Percentiles rank a stretch among this genome's conserved stretches.
These are phyloP conservation scores for Talaromyces sp. DNA, from an alignment of 2,329 filamentous ascomycete species.

Conservation along the genomic window DNA sequence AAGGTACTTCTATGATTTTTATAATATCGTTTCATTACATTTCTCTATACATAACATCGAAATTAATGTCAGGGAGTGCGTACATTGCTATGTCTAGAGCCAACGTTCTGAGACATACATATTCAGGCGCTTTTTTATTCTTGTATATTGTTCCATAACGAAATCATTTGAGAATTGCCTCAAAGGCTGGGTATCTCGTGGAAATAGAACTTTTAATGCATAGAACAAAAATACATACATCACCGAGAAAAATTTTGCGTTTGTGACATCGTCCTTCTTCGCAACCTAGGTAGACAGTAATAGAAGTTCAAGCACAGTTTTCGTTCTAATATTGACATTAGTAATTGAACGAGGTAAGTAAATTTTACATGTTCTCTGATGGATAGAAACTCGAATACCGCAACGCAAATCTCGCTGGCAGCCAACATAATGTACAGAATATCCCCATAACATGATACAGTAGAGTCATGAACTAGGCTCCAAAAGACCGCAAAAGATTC, in stretches of 20 bases:
- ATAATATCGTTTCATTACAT: not conserved
- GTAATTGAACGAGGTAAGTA: not conserved
- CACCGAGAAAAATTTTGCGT: not conserved
- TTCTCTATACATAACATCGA: not conserved
- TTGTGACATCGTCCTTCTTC: not conserved
- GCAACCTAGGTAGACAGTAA: too few species aligned
- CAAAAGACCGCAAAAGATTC: not conserved
- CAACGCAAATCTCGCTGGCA: slow-evolving; percentile 7
- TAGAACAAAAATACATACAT: not conserved
- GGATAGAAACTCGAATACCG: slow-evolving; percentile 15
- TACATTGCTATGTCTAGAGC: not conserved
- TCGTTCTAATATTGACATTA: not conserved
- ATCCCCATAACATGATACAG: not conserved
- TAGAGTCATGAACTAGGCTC: not conserved
- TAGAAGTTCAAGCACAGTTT: too few species aligned
- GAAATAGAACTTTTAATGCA: not conserved
- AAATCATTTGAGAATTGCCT: not conserved
- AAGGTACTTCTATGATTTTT: not conserved
- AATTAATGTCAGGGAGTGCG: not conserved
- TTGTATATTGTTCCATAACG: slow-evolving; percentile 10
- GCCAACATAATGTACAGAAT: slow-evolving; percentile 14
- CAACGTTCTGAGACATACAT: not conserved
- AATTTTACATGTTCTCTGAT: slow-evolving; percentile 4
- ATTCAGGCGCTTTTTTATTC: not conserved
- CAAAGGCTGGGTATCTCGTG: not conserved